These are phyloP conservation scores for Alliaria petiolata DNA, from an alignment of 345 rosid species.

Conservation along the genomic window DNA sequence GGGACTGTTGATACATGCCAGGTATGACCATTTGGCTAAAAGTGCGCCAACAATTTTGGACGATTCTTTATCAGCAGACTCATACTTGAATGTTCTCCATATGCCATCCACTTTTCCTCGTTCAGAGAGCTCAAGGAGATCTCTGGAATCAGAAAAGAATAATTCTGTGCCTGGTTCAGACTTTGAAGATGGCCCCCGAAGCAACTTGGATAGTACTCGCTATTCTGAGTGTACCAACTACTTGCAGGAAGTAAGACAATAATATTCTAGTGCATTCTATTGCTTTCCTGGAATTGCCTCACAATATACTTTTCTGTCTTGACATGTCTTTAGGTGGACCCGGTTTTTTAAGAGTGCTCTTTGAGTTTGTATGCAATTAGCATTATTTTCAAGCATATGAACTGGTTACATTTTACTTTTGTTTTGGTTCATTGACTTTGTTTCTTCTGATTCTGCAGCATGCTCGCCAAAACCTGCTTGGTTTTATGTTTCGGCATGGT, in stretches of 20 bases:
- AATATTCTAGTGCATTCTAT: conserved; percentile 7
- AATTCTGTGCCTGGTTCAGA: conserved; percentile 44
- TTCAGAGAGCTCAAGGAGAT: conserved; percentile 80
- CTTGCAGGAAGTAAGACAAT: conserved; percentile 74
- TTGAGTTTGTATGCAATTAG: conserved; percentile 6
- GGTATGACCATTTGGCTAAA: conserved; percentile 97
- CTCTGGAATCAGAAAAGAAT: conserved; percentile 51
- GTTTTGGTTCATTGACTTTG: background rate
- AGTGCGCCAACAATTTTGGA: conserved; percentile 98
- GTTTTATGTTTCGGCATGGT: conserved; percentile 90
- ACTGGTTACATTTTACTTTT: background rate
- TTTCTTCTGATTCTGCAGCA: conserved; percentile 52
- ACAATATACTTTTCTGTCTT: conserved; percentile 1
- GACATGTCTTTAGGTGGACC: background rate
- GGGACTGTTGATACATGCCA: conserved; percentile 31
- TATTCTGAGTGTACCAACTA: conserved; percentile 75
- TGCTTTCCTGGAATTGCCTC: background rate
- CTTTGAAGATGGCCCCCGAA: conserved; percentile 78
- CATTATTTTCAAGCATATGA: conserved; percentile 11
- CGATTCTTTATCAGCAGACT: conserved; percentile 96
- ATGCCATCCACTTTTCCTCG: conserved; percentile 98
- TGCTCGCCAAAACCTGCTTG: conserved; percentile 81
- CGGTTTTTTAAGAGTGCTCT: background rate
- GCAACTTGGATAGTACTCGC: conserved; percentile 79
- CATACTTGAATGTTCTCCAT: conserved; percentile 85